Percentiles rank a stretch among this genome's conserved stretches.
These are phyloP conservation scores for Auricularia sp. DNA, from an alignment of 768 basidiomycete species.

Conservation along the genomic window DNA sequence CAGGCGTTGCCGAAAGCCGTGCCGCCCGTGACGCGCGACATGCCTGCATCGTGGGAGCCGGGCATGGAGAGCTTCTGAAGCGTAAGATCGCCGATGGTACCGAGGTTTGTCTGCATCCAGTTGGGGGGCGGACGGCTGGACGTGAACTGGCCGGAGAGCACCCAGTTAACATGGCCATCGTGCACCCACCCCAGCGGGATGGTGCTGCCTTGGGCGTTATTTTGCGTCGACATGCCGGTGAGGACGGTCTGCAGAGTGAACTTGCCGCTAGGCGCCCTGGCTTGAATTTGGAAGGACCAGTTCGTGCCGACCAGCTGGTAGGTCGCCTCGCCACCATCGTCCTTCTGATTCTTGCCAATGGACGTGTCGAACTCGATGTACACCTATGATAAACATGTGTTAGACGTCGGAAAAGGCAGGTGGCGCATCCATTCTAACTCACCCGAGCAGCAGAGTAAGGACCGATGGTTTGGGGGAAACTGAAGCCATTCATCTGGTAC, in stretches of 20 bases:
- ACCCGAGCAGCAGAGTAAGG: neutral
- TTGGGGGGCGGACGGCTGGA: neutral
- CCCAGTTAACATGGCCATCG: neutral
- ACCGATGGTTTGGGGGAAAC: neutral
- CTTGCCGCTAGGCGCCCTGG: neutral
- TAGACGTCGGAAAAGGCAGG: too few species aligned
- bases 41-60: slow-evolving; percentile 1
- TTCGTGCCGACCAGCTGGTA: neutral
- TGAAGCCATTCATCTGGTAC: neutral
- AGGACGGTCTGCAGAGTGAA: neutral
- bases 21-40: neutral
- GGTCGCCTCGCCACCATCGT: neutral
- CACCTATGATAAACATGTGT: neutral
- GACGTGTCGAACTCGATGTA: slow-evolving; percentile 1
- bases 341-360: neutral
- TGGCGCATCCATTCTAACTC: neutral
- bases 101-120: neutral
- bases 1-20: neutral
- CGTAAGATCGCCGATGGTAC: neutral
- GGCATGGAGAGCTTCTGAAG: neutral
- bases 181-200: neutral
- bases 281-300: neutral
- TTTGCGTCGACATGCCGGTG: neutral
- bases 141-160: neutral
- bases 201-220: neutral